Percentiles rank a stretch among this genome's conserved stretches.
phyloP scores from a whole-genome alignment of 345 rosid genomes.

The Sisymbrium irio region DNA sequence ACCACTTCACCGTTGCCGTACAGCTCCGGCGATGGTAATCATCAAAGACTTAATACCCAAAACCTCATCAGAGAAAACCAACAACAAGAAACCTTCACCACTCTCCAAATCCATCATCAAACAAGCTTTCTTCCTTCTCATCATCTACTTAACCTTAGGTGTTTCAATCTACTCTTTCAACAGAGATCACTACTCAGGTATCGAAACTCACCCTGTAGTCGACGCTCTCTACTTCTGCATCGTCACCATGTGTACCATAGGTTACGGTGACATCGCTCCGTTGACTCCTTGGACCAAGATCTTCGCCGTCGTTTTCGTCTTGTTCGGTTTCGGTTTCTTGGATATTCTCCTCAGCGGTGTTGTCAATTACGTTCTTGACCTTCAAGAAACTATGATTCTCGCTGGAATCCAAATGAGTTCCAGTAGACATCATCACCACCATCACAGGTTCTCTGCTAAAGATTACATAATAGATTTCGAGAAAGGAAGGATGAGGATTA shows the following conservation, averaged over 20 bases:
- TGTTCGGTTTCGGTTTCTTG: slow-evolving; percentile 70
- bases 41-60: slow-evolving; percentile 43
- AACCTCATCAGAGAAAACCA: slow-evolving; percentile 24
- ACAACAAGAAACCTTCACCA: slow-evolving; percentile 37
- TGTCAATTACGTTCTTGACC: slow-evolving; percentile 60
- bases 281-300: slow-evolving; percentile 54
- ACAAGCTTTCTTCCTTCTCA: slow-evolving; percentile 56
- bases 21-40: slow-evolving; percentile 86
- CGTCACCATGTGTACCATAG: slow-evolving; percentile 83
- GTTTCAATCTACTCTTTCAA: slow-evolving; percentile 58
- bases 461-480: slow-evolving; percentile 59
- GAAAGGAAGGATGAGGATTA: slow-evolving; percentile 80
- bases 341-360: slow-evolving; percentile 62
- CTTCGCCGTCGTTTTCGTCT: slow-evolving; percentile 65
- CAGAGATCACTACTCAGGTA: slow-evolving; percentile 57
- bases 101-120: slow-evolving; percentile 47
- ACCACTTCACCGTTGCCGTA: slow-evolving; percentile 63
- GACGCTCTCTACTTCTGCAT: slow-evolving; percentile 81
- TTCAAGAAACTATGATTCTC: slow-evolving; percentile 61
- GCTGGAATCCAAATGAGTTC: slow-evolving; percentile 41
- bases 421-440: not conserved
- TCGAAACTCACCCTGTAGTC: slow-evolving; percentile 77
- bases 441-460: slow-evolving; percentile 42
- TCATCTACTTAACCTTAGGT: slow-evolving; percentile 56
- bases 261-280: slow-evolving; percentile 84